Conservation (phyloP, 176 grass and related monocot species). For the Areca catechu region DNA sequence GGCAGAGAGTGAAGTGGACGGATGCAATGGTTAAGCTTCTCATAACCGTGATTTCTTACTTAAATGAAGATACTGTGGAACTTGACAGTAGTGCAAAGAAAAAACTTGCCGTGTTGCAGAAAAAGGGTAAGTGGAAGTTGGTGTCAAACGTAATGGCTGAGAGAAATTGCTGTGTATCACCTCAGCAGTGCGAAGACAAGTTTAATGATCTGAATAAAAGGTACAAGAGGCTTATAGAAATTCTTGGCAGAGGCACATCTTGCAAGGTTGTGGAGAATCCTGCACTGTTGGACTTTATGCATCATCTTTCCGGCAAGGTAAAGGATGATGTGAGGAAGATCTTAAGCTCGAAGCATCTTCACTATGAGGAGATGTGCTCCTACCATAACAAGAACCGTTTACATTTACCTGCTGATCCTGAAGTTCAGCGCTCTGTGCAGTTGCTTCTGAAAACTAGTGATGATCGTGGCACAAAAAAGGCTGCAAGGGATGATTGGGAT, state of each 20-base stretch:
- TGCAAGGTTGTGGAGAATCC: conserved; percentile 62
- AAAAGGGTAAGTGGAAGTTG: conserved; percentile 63
- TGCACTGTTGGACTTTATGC: conserved; percentile 30
- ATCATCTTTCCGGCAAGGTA: conserved; percentile 31
- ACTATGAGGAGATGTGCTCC: conserved; percentile 83
- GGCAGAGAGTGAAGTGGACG: conserved; percentile 71
- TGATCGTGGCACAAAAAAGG: conserved; percentile 24
- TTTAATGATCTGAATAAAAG: conserved; percentile 85
- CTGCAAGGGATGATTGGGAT: conserved; percentile 28
- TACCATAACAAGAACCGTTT: conserved; percentile 59
- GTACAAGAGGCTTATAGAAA: conserved; percentile 69
- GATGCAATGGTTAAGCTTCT: conserved; percentile 61
- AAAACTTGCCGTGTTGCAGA: conserved; percentile 50
- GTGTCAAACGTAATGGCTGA: conserved; percentile 42
- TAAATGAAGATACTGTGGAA: conserved; percentile 40
- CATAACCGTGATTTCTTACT: conserved; percentile 55
- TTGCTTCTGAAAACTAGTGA: conserved; percentile 33
- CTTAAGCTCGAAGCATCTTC: conserved; percentile 58
- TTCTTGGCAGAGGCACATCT: conserved; percentile 51
- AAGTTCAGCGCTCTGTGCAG: conserved; percentile 38
- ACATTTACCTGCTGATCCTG: conserved; percentile 44
- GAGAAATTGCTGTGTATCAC: conserved; percentile 39
- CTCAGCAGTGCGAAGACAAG: conserved; percentile 80
- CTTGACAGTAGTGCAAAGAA: conserved; percentile 12
- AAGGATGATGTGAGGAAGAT: conserved; percentile 62